Evolutionary conservation across 495 filamentous ascomycete genomes (phyloP).

Genomic region (Chaetomium tenue): DNA sequence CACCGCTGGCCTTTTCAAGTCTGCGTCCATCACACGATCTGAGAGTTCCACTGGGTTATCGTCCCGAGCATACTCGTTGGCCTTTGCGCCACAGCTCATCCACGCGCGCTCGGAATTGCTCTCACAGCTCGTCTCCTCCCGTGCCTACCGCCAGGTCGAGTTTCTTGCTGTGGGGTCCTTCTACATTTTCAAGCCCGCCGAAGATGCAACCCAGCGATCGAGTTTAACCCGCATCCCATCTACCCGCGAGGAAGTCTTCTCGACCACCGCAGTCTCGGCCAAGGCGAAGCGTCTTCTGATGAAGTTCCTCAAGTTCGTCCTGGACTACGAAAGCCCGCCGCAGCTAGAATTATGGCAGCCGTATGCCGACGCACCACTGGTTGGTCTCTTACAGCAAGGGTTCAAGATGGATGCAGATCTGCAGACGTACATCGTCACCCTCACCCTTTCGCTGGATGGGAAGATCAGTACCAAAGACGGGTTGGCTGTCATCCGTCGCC

Average conservation of each 20-base stretch:
- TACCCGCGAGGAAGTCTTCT: conserved; percentile 84
- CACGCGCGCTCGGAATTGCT: conserved; percentile 79
- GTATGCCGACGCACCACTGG: conserved; percentile 51
- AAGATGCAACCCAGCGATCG: conserved; percentile 26
- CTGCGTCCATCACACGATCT: conserved; percentile 30
- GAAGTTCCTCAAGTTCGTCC: conserved; percentile 81
- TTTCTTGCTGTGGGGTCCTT: conserved; percentile 93
- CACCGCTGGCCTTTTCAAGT: conserved; percentile 24
- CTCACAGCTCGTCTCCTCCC: conserved; percentile 76
- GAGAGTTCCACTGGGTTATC: conserved; percentile 47
- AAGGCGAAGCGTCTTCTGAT: conserved; percentile 78
- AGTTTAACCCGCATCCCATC: conserved; percentile 67
- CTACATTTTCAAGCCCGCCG: conserved; percentile 65
- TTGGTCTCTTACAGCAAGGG: conserved; percentile 61
- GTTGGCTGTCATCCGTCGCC: conserved; percentile 70
- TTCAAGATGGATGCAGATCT: conserved; percentile 73
- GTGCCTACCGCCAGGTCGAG: conserved; percentile 82
- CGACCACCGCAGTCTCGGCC: conserved; percentile 65
- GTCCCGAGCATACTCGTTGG: conserved; percentile 77
- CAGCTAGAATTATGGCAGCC: conserved; percentile 43
- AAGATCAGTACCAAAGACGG: conserved; percentile 57
- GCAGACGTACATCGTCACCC: conserved; percentile 69
- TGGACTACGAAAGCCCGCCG: conserved; percentile 56
- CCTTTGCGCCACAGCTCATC: conserved; percentile 81
- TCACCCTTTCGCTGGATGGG: conserved; percentile 68